Percentiles rank a stretch among this genome's conserved stretches.
Conservation (phyloP, 2,329 filamentous ascomycete genomes). For the Dactylonectria estremocensis region DNA sequence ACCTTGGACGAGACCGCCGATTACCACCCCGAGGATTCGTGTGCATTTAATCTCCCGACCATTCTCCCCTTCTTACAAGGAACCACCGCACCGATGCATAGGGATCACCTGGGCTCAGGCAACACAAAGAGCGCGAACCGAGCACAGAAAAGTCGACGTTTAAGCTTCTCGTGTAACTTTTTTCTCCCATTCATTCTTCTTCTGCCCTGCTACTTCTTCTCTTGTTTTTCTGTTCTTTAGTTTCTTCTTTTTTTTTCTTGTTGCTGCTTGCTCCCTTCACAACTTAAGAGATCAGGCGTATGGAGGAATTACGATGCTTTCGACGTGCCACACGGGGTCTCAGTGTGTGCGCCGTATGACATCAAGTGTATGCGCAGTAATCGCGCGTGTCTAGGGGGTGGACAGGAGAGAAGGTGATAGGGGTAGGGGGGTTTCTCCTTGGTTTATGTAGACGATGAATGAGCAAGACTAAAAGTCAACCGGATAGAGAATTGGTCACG, state of each 20-base stretch:
- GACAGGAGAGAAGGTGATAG: constrained; percentile 16
- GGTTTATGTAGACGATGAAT: constrained; percentile 51
- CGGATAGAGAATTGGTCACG: constrained; percentile 43
- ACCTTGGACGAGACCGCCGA: constrained; percentile 6
- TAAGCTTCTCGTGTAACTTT: constrained; percentile 47
- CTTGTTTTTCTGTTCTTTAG: constrained; percentile 29
- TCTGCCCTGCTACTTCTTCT: constrained; percentile 37
- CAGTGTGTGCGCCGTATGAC: constrained; percentile 9
- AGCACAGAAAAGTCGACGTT: constrained; percentile 39
- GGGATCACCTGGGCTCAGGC: constrained; percentile 7
- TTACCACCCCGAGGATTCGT: constrained; percentile 30
- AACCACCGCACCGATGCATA: constrained; percentile 20
- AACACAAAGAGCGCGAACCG: constrained; percentile 22
- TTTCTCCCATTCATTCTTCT: constrained; percentile 33
- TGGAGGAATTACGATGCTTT: constrained; percentile 33
- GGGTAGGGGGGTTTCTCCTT: constrained; percentile 35
- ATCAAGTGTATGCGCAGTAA: constrained; percentile 13
- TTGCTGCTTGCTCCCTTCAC: constrained; percentile 28
- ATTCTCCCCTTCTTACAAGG: constrained; percentile 17
- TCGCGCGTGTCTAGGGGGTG: constrained; percentile 14
- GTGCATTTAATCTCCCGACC: constrained; percentile 31
- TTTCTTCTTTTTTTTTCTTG: constrained; percentile 31
- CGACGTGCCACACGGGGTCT: constrained; percentile 9
- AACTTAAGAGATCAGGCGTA: constrained; percentile 31
- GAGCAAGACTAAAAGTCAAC: constrained; percentile 50